Conservation (phyloP, 2,329 filamentous ascomycete genomes). For the Zalaria obscura region DNA sequence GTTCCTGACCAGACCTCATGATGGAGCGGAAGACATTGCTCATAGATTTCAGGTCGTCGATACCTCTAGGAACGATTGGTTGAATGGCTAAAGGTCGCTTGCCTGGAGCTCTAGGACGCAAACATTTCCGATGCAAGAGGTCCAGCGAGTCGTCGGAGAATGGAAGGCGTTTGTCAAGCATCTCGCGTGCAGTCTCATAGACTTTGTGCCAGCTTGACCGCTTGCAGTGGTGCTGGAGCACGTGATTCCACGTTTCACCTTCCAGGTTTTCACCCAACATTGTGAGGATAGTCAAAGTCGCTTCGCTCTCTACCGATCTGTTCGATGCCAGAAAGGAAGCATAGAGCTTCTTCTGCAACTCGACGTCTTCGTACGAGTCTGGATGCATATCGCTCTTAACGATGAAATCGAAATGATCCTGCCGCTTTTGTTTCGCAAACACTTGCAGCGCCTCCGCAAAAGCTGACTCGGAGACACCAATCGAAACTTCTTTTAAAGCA, state of each 20-base stretch:
- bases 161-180: slow-evolving; percentile 30
- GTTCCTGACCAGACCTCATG: slow-evolving; percentile 26
- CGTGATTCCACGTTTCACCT: slow-evolving; percentile 30
- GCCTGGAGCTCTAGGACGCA: slow-evolving; percentile 24
- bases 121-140: slow-evolving; percentile 24
- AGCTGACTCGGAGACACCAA: slow-evolving; percentile 46
- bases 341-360: slow-evolving; percentile 41
- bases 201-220: slow-evolving; percentile 12
- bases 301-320: slow-evolving; percentile 30
- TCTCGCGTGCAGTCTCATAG: slow-evolving; percentile 29
- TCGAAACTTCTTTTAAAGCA: slow-evolving; percentile 46
- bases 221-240: slow-evolving; percentile 27
- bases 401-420: slow-evolving; percentile 35
- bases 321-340: slow-evolving; percentile 33
- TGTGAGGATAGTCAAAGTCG: slow-evolving; percentile 34
- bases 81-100: slow-evolving; percentile 17
- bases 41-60: slow-evolving; percentile 29
- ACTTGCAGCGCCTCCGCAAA: slow-evolving; percentile 53
- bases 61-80: slow-evolving; percentile 5
- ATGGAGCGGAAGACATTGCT: slow-evolving; percentile 33
- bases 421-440: slow-evolving; percentile 46
- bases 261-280: slow-evolving; percentile 23
- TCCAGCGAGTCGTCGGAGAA: slow-evolving; percentile 30
- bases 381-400: slow-evolving; percentile 50
- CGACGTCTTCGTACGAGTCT: slow-evolving; percentile 43